Evolutionary conservation across 2,329 filamentous ascomycete species (phyloP).

Genomic region (Metarhizium brunneum): DNA sequence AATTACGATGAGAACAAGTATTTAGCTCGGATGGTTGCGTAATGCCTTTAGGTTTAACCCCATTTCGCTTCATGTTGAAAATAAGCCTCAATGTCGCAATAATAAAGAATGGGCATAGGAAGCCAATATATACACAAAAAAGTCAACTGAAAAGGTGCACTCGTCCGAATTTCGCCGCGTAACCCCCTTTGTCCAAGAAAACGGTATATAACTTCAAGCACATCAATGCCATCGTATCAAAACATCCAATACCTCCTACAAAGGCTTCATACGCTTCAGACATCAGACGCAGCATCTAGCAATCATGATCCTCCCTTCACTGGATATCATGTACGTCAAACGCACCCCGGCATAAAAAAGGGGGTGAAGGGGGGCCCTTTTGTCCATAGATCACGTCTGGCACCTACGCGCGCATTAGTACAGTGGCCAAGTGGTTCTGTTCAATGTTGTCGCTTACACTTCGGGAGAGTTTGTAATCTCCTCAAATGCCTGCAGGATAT

Average conservation of each 20-base stretch:
- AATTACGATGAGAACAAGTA: no score
- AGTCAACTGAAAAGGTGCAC: background rate
- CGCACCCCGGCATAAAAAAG: background rate
- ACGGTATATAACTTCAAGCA: background rate
- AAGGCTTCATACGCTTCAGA: background rate
- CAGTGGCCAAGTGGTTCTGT: background rate
- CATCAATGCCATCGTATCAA: background rate
- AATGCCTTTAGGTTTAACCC: no score
- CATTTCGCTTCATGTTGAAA: no score
- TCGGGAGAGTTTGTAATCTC: slow-evolving; percentile 61
- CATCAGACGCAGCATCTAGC: background rate
- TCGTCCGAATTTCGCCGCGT: background rate
- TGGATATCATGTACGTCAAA: background rate
- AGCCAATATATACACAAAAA: background rate
- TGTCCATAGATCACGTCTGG: background rate
- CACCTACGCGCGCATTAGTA: background rate
- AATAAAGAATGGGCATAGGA: background rate
- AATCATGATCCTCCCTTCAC: background rate
- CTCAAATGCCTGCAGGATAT: slow-evolving; percentile 69
- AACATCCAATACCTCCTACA: background rate
- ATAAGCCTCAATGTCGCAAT: no score
- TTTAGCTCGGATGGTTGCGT: no score
- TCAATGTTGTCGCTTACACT: slow-evolving; percentile 27
- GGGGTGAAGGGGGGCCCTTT: no score
- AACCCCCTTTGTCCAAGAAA: background rate